Evolutionary conservation across 176 grass and related monocot genomes (phyloP).

Genomic region (Aegilops bicornis): DNA sequence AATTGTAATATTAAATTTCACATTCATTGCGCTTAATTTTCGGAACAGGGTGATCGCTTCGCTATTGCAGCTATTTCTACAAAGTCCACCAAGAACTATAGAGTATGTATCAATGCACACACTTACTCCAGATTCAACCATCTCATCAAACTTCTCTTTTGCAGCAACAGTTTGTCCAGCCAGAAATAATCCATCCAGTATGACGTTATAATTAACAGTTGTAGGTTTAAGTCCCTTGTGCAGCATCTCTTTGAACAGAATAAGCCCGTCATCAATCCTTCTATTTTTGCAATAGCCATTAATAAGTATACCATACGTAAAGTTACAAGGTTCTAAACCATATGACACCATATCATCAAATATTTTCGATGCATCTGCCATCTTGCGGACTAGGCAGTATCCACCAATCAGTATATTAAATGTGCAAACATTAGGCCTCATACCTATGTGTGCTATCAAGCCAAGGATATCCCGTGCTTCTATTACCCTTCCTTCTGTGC

Average conservation of each 20-base stretch:
- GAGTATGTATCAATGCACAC: neutral
- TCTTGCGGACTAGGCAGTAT: neutral
- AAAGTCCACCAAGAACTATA: neutral
- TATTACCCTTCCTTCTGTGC: neutral
- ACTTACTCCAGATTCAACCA: neutral
- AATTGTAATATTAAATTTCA: neutral
- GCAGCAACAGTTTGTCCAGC: neutral
- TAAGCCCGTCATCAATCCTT: neutral
- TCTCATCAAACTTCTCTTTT: neutral
- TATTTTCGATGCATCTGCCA: neutral
- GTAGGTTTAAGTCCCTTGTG: neutral
- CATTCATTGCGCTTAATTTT: neutral
- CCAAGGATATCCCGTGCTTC: neutral
- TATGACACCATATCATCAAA: neutral
- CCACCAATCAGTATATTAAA: neutral
- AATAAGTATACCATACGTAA: neutral
- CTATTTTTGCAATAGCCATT: neutral
- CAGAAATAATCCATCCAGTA: too few species aligned
- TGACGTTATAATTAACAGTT: neutral
- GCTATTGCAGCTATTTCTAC: neutral
- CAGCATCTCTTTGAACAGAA: neutral
- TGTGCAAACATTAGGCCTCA: neutral
- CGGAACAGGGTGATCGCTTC: neutral
- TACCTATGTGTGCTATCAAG: neutral
- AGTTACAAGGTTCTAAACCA: neutral